phyloP scores from a whole-genome alignment of 2,329 filamentous ascomycete genomes.

The Fusarium sp. region DNA sequence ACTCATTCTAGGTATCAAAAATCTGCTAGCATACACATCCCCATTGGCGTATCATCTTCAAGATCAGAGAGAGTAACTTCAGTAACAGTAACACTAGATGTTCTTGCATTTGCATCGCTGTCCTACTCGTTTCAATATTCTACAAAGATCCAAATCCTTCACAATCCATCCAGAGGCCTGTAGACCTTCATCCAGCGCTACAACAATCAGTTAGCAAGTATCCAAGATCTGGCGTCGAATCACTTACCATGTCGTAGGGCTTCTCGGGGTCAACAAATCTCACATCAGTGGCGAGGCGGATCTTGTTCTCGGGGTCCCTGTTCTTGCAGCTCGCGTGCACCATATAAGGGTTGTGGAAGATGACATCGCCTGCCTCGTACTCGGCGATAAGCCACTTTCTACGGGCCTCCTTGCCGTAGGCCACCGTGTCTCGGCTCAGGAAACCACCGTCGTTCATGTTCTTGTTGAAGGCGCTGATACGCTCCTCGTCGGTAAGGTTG shows the following conservation, averaged over 20 bases:
- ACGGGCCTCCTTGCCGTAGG: conserved; percentile 17
- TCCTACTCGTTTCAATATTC: not conserved
- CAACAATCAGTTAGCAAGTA: too few species aligned
- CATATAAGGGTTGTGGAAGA: conserved; percentile 28
- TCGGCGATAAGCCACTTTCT: conserved; percentile 29
- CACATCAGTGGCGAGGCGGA: conserved; percentile 19
- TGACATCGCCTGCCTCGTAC: conserved; percentile 25
- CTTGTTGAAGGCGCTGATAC: conserved; percentile 25
- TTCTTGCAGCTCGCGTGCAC: conserved; percentile 28
- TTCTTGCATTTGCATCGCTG: not conserved
- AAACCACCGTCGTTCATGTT: conserved; percentile 30
- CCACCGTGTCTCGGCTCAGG: conserved; percentile 18
- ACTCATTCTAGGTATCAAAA: not conserved
- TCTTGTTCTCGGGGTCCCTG: conserved; percentile 16
- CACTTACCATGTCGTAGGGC: not conserved
- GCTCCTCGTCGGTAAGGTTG: conserved; percentile 18
- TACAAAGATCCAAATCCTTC: not conserved
- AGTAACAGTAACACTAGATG: not conserved
- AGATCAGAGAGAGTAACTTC: not conserved
- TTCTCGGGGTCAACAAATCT: not conserved
- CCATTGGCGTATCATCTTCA: not conserved
- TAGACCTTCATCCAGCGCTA: conserved; percentile 5
- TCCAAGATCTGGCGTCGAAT: not conserved
- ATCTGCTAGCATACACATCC: not conserved
- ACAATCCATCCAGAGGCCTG: not conserved